Percentiles rank a stretch among this genome's conserved stretches.
These are phyloP conservation scores for Candida adriatica DNA, from an alignment of 805 yeast genomes.

Conservation along the genomic window DNA sequence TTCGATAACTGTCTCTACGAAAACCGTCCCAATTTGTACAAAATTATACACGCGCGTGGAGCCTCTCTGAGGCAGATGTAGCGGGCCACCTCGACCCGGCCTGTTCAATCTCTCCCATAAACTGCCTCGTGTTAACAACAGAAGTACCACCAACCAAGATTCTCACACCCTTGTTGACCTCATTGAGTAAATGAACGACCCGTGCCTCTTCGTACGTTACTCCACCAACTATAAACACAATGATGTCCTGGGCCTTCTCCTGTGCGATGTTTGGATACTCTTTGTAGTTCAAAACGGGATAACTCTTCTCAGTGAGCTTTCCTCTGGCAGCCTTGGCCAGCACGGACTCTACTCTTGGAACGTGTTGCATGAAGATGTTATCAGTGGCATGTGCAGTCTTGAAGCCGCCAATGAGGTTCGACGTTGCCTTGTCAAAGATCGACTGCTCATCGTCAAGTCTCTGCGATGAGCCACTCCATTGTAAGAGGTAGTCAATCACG, in stretches of 20 bases:
- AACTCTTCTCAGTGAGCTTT: constrained; percentile 27
- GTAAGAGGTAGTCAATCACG: constrained; percentile 34
- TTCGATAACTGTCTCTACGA: too few species aligned
- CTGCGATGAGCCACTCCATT: constrained; percentile 35
- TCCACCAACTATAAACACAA: constrained; percentile 78
- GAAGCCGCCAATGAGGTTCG: constrained; percentile 27
- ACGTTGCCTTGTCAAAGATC: constrained; percentile 24
- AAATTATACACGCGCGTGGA: constrained; percentile 5
- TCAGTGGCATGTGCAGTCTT: constrained; percentile 37
- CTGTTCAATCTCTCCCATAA: constrained; percentile 26
- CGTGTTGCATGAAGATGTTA: constrained; percentile 86
- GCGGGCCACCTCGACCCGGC: constrained; percentile 33
- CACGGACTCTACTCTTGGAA: constrained; percentile 55
- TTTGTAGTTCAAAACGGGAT: constrained; percentile 37
- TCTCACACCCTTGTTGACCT: constrained; percentile 46
- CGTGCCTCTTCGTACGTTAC: constrained; percentile 90
- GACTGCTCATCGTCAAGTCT: constrained; percentile 32
- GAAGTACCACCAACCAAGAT: constrained; percentile 77
- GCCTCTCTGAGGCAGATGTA: constrained; percentile 7
- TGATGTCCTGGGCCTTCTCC: constrained; percentile 53
- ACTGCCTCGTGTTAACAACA: constrained; percentile 40
- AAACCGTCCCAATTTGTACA: too few species aligned
- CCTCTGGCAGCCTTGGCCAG: constrained; percentile 30
- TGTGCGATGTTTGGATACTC: constrained; percentile 14
- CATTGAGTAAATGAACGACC: constrained; percentile 64